Conservation (phyloP, 2,329 filamentous ascomycete genomes). For the Zalaria obscura region DNA sequence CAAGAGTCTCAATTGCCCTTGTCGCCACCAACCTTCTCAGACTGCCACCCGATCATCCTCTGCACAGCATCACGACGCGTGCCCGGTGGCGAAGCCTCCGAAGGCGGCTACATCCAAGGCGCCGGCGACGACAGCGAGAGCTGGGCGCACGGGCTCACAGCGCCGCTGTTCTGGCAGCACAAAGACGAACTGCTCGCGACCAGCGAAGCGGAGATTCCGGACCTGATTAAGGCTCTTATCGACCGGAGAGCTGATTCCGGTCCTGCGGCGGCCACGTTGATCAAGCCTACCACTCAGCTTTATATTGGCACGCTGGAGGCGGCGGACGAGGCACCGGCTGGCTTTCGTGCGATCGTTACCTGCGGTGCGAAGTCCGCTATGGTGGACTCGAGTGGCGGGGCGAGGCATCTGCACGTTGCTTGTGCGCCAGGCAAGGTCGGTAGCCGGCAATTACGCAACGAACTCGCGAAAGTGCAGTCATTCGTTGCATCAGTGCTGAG, state of each 20-base stretch:
- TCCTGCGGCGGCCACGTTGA: slow-evolving; percentile 16
- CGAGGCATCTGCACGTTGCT: slow-evolving; percentile 41
- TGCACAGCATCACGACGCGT: slow-evolving; percentile 72
- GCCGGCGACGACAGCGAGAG: slow-evolving; percentile 91
- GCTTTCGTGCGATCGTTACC: slow-evolving; percentile 21
- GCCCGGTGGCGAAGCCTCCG: slow-evolving; percentile 51
- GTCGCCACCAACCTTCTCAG: slow-evolving; percentile 33
- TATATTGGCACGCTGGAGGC: slow-evolving; percentile 25
- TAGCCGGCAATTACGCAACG: slow-evolving; percentile 64
- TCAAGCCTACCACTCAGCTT: slow-evolving; percentile 26
- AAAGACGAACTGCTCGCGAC: slow-evolving; percentile 44
- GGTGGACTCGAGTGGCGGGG: slow-evolving; percentile 8
- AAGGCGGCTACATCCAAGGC: slow-evolving; percentile 77
- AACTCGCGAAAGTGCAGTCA: slow-evolving; percentile 47
- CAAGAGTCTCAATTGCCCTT: slow-evolving; percentile 43
- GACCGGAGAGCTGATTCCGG: slow-evolving; percentile 7
- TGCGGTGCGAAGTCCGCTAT: slow-evolving; percentile 3
- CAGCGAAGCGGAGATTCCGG: slow-evolving; percentile 49
- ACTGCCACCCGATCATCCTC: slow-evolving; percentile 62
- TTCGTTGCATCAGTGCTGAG: slow-evolving; percentile 30
- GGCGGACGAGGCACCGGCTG: slow-evolving; percentile 19
- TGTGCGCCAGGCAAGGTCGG: slow-evolving; percentile 63
- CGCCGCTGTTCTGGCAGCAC: slow-evolving; percentile 67
- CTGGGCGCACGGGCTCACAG: slow-evolving; percentile 73
- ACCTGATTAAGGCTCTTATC: slow-evolving; percentile 33